A percentile compares a stretch with the other conserved stretches of the same genome.
Evolutionary conservation across 805 yeast species (phyloP).

Genomic region (Saturnispora kantuleensis): DNA sequence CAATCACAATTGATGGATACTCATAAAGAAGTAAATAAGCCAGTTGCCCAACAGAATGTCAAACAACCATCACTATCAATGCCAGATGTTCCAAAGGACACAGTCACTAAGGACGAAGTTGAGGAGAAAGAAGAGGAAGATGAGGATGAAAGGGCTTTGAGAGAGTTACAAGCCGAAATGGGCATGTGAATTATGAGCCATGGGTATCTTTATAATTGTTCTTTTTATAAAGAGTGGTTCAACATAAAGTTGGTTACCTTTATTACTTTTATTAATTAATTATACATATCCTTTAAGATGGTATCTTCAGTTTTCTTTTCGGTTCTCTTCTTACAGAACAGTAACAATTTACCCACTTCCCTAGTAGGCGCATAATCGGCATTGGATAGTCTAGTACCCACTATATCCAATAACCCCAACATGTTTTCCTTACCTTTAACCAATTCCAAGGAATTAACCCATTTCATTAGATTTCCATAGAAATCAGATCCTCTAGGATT

Average conservation of each 20-base stretch:
- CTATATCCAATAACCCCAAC: conserved; percentile 44
- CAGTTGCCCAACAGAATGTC: not conserved
- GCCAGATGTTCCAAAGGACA: conserved; percentile 38
- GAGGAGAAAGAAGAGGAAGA: conserved; percentile 44
- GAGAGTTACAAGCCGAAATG: conserved; percentile 79
- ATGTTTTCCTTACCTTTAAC: conserved; percentile 38
- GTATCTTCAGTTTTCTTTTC: conserved; percentile 35
- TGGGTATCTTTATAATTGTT: not conserved
- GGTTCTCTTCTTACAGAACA: conserved; percentile 45
- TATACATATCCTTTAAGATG: conserved; percentile 44
- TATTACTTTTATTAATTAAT: not conserved
- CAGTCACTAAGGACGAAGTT: conserved; percentile 35
- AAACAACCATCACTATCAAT: conserved; percentile 18
- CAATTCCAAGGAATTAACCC: conserved; percentile 31
- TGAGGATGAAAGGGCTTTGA: conserved; percentile 76
- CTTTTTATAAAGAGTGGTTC: not conserved
- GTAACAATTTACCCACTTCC: conserved; percentile 44
- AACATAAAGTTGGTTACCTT: not conserved
- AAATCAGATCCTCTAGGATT: conserved; percentile 27
- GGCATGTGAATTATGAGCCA: conserved; percentile 38
- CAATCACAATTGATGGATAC: conserved; percentile 26
- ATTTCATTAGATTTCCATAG: conserved; percentile 33
- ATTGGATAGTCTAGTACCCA: conserved; percentile 30
- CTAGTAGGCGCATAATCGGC: conserved; percentile 48
- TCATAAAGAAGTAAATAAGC: conserved; percentile 3